phyloP scores from a whole-genome alignment of 2,329 filamentous ascomycete genomes.

The Aspergillus uvarum region DNA sequence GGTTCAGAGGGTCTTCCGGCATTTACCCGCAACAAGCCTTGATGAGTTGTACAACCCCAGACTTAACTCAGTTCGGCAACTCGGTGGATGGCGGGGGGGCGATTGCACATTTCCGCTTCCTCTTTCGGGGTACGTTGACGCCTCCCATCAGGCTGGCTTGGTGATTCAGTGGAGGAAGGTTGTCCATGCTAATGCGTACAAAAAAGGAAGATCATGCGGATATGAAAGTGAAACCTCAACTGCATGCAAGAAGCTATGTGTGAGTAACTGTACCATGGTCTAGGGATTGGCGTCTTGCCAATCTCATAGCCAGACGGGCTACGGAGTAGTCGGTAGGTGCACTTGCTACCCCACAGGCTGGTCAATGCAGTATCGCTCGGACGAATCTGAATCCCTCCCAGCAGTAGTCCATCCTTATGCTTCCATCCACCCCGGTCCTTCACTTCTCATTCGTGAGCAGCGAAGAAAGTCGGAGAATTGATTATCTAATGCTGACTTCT shows the following conservation, averaged over 20 bases:
- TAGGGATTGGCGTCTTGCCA: neutral
- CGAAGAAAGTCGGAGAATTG: conserved; percentile 10
- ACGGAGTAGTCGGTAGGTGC: neutral
- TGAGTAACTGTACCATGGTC: neutral
- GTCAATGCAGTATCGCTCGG: neutral
- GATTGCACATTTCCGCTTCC: neutral
- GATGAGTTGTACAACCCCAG: conserved; percentile 7
- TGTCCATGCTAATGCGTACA: neutral
- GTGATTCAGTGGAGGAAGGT: no score
- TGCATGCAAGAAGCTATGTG: neutral
- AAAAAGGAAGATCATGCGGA: neutral
- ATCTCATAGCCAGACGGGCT: neutral
- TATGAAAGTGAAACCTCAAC: neutral
- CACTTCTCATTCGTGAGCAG: neutral
- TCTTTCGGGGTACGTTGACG: neutral
- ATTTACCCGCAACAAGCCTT: conserved; percentile 19
- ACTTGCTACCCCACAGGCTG: neutral
- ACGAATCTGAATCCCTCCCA: neutral
- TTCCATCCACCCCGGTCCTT: neutral
- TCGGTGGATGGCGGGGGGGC: neutral
- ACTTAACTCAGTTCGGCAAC: neutral
- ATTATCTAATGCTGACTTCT: conserved; percentile 9
- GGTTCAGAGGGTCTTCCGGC: conserved; percentile 15
- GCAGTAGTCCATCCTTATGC: neutral
- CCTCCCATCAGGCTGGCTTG: no score